Evolutionary conservation across 805 yeast species (phyloP), one percentile per base, ranked within the genome.

Genomic region (Debaryomyces prosopidis): DNA sequence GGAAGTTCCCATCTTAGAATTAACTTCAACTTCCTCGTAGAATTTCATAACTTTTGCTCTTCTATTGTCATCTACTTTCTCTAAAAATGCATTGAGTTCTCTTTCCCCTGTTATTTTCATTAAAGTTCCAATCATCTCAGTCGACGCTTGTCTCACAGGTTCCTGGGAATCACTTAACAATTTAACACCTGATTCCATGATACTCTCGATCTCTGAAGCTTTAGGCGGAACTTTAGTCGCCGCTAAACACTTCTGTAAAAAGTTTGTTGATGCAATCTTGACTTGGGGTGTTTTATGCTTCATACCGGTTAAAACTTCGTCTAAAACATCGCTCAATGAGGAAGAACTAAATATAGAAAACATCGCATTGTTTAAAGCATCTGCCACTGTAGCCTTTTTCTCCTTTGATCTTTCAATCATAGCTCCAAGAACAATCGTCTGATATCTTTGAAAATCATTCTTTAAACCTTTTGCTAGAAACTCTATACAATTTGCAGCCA

Each of bases 401-500:
- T 94, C 99, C 59, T 89, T 91, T 11, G 88, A 80, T 54, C 97
- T 77, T 52, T 89, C 97, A 36, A 94, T 65, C 46, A 87, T 63
- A 0, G 94, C 84, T 2, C 68, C 64, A 19, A 89, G 68, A 1
- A 88, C 76, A 1, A 75, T 55, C 0, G 70, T 47, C 36, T 71
- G 76, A 60, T 86, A 85, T 48, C 70, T 76, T 17, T 69, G 74
- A 57, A 88, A 89, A 4, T 68, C 71, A 1, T 62, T 53, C 44
- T 83, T 73, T 39, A 94, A 69, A 1, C 96, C 96, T 26, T 74
- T 75, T 1, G 89, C 87, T 28, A 92, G 61, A 26, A 65, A 64
- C 44, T 76, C 80, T 15, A 84, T 67, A 37, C 86, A 80, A 45
- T 81, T 80, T 1, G 96, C 85, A 0, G 97, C 89, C 26, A 85